Evolutionary conservation across 1,284 basidiomycete genomes (phyloP).

Genomic region (Trichosporon ovoides): DNA sequence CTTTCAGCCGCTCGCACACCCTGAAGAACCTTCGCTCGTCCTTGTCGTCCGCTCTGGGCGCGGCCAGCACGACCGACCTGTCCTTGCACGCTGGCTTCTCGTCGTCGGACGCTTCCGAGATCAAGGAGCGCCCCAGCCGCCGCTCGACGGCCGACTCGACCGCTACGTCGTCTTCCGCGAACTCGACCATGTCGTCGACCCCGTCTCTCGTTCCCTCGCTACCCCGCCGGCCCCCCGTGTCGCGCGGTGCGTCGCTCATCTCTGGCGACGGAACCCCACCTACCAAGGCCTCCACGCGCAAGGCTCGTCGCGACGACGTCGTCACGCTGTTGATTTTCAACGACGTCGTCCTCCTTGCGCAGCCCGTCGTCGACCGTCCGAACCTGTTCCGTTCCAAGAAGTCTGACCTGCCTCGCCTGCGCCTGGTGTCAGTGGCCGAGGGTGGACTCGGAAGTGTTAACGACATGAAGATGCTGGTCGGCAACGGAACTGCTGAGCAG

Average conservation of each 20-base stretch:
- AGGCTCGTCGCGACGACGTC: slow-evolving; percentile 37
- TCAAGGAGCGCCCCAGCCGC: slow-evolving; percentile 4
- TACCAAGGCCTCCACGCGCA: slow-evolving; percentile 12
- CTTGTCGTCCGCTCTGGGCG: background rate
- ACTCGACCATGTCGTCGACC: slow-evolving; percentile 8
- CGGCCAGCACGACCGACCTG: slow-evolving; percentile 1
- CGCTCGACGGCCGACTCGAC: background rate
- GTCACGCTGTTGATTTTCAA: slow-evolving; percentile 61
- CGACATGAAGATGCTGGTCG: slow-evolving; percentile 23
- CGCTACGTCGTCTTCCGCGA: background rate
- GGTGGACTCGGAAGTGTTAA: slow-evolving; percentile 39
- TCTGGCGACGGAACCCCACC: slow-evolving; percentile 6
- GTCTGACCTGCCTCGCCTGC: slow-evolving; percentile 22
- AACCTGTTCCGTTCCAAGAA: slow-evolving; percentile 26
- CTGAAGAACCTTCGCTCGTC: slow-evolving; percentile 5
- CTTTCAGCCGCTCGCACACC: slow-evolving; percentile 22
- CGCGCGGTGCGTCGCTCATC: slow-evolving; percentile 2
- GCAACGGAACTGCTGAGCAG: slow-evolving; percentile 4
- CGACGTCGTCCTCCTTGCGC: slow-evolving; percentile 60
- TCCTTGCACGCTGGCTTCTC: slow-evolving; percentile 9
- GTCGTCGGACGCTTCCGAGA: slow-evolving; percentile 8
- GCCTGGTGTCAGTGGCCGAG: slow-evolving; percentile 28
- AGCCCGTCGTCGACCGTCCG: slow-evolving; percentile 31
- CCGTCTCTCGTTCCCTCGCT: background rate
- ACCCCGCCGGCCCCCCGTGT: background rate